Base-by-base conservation (phyloP, 139 green algal genomes). In the Micractinium sp. region DNA sequence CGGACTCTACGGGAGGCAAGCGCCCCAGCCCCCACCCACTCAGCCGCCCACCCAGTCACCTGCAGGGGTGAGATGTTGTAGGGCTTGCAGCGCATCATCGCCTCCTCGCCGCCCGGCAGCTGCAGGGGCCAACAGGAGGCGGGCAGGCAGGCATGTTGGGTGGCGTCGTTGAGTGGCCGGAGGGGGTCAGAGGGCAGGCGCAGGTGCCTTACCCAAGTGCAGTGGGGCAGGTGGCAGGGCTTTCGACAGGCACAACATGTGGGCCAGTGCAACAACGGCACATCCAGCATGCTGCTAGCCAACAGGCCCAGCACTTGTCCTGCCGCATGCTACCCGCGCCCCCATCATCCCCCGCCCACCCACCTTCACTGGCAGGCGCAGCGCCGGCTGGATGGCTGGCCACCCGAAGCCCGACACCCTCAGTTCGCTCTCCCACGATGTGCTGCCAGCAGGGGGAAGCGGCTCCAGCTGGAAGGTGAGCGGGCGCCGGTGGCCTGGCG, bases 371-470 rank as follows among this genome's bases (percentile, higher is more conserved):
- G 90, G 90, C 29, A 93, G 82, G n/a, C 20, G 63, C 19, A 93
- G 25, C 3, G 77, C 25, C n/a, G 90, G 47, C 75, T 91, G 87
- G 22, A 93, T 36, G 53, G 88, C 12, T 38, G 90, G 90, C 87
- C 90, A 91, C 36, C 90, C 90, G 85, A 93, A 93, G 33, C 85
- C 86, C 1, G 69, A 53, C 36, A 89, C 81, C 2, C 81, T 33
- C 53, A 87, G 89, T 39, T 76, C 66, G 2, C 69, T 79, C 66
- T 91, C 87, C 90, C 90, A 92, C 39, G 39, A 15, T n/a, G 85
- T 84, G 47, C 23, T n/a, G n/a, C 67, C 81, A 0, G 53, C 78
- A 7, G 86, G 82, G 20, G 33, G 33, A 36, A 92, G 86, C 73
- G 82, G 60, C 23, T 84, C 80, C 73, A 92, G 74, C 53, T 69